phyloP scores from a whole-genome alignment of 78 protist genomes.

The Monosiga brevicollis region DNA sequence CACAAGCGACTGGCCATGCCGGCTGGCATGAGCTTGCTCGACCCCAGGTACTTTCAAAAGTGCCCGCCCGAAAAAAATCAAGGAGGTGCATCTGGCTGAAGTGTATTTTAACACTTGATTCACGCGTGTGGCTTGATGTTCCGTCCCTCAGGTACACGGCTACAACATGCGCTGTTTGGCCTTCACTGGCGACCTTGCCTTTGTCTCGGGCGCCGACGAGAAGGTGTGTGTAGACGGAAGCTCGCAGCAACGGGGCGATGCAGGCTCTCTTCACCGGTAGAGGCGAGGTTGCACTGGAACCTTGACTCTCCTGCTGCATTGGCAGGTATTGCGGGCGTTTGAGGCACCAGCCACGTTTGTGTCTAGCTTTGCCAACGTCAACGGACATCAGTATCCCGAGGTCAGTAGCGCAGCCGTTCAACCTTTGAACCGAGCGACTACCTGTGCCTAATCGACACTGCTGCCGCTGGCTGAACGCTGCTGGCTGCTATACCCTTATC shows the following conservation, averaged over 20 bases:
- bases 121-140: background rate
- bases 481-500: background rate
- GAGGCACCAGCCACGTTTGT: background rate
- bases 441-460: background rate
- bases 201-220: conserved; percentile 17
- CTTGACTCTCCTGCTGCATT: background rate
- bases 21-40: conserved; percentile 27
- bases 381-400: too few species aligned
- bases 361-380: background rate
- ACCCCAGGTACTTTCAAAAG: conserved; percentile 15
- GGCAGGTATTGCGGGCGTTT: conserved; percentile 6
- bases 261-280: background rate
- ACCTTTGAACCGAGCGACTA: too few species aligned
- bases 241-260: conserved; percentile 7
- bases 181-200: background rate
- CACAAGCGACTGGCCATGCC: background rate
- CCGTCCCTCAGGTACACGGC: conserved; percentile 6
- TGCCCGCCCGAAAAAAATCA: too few species aligned
- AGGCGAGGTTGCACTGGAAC: background rate
- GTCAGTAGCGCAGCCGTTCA: too few species aligned
- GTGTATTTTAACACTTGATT: background rate
- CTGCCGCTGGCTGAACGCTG: background rate
- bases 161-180: background rate
- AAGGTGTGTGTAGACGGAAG: too few species aligned
- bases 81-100: too few species aligned